phyloP scores from a whole-genome alignment of 176 grass and related monocot genomes.

The Pharus latifolius region DNA sequence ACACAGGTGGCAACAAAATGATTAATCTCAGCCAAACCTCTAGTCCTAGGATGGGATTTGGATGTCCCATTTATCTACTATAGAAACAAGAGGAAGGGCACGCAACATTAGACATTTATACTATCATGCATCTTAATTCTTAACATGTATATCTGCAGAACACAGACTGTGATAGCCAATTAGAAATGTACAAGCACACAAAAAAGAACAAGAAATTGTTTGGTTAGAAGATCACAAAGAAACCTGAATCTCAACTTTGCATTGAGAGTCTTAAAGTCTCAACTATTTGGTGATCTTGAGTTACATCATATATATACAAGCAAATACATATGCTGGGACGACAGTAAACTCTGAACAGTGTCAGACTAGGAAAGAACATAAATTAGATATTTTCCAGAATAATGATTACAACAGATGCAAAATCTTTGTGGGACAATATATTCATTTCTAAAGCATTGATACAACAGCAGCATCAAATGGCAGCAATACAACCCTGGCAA shows the following conservation, averaged over 20 bases:
- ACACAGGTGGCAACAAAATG: not conserved
- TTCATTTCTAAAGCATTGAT: conserved; percentile 8
- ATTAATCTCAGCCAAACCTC: not conserved
- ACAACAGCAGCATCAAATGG: conserved; percentile 21
- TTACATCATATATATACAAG: conserved; percentile 31
- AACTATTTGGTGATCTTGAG: not conserved
- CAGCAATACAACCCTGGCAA: conserved; percentile 69
- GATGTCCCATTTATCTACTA: too few species aligned
- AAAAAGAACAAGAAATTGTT: too few species aligned
- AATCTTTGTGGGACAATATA: not conserved
- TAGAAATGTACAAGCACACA: too few species aligned
- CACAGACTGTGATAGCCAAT: too few species aligned
- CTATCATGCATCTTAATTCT: too few species aligned
- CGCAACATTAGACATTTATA: too few species aligned
- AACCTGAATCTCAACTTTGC: not conserved
- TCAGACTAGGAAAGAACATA: not conserved
- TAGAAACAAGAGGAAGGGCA: too few species aligned
- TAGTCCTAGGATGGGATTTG: too few species aligned
- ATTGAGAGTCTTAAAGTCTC: not conserved
- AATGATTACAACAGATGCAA: not conserved
- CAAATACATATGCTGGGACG: not conserved
- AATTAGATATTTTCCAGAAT: not conserved
- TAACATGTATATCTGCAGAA: too few species aligned
- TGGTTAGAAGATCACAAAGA: not conserved
- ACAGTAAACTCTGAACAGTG: not conserved